These are phyloP conservation scores for Manihot esculenta DNA, from an alignment of 441 rosid genomes.

Conservation along the genomic window DNA sequence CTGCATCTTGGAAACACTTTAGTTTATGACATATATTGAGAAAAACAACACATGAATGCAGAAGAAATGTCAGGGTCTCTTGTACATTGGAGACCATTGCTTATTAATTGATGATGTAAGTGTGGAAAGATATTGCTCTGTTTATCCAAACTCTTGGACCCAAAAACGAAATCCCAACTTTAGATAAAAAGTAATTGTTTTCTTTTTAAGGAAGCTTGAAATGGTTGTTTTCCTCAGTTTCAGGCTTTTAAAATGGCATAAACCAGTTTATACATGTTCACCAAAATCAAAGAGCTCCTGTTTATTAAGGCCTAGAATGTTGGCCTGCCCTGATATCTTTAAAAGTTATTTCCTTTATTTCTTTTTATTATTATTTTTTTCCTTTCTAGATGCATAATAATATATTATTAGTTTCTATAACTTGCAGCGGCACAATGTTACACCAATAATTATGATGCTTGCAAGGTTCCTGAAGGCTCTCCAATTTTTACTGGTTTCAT, in stretches of 20 bases:
- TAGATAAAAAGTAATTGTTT: neutral
- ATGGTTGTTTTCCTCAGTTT: neutral
- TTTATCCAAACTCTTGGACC: neutral
- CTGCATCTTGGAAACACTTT: too few species aligned
- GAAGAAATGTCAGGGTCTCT: neutral
- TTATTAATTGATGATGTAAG: neutral
- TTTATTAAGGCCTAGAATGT: neutral
- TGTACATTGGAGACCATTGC: neutral
- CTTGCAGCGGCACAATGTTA: constrained; percentile 41
- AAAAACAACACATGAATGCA: neutral
- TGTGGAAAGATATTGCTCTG: neutral
- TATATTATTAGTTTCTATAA: constrained; percentile 3
- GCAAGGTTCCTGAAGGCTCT: constrained; percentile 46
- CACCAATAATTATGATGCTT: constrained; percentile 24
- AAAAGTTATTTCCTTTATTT: neutral
- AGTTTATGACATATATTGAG: neutral
- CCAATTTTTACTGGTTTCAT: constrained; percentile 66
- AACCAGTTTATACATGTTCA: neutral
- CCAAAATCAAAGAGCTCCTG: neutral
- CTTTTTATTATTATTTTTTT: neutral
- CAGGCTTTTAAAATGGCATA: neutral
- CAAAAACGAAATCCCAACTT: too few species aligned
- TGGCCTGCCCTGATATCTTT: neutral
- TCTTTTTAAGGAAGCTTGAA: neutral
- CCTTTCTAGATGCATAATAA: neutral